A percentile compares a stretch with the other conserved stretches of the same genome.
These are phyloP conservation scores for Penicillium sp. DNA, from an alignment of 2,329 filamentous ascomycete genomes.

Conservation along the genomic window DNA sequence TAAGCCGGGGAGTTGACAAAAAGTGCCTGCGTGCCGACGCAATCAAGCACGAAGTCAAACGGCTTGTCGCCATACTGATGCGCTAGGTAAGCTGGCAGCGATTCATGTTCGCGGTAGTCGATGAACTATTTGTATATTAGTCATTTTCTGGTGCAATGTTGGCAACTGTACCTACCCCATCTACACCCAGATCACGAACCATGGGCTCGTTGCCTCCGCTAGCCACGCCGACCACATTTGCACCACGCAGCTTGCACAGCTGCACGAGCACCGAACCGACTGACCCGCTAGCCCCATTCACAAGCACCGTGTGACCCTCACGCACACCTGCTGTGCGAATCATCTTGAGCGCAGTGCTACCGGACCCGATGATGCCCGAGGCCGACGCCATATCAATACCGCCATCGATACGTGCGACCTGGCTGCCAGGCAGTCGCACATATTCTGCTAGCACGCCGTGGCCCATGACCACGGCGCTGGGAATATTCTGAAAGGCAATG, in stretches of 20 bases:
- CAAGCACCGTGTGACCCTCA: slow-evolving; percentile 15
- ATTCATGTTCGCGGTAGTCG: slow-evolving; percentile 11
- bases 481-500: slow-evolving; percentile 13
- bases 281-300: slow-evolving; percentile 22
- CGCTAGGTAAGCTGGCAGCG: slow-evolving; percentile 11
- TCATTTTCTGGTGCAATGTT: not conserved
- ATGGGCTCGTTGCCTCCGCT: slow-evolving; percentile 19
- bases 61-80: slow-evolving; percentile 12
- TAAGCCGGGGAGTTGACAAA: slow-evolving; percentile 18
- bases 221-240: slow-evolving; percentile 18
- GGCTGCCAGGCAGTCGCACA: slow-evolving; percentile 7
- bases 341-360: slow-evolving; percentile 19
- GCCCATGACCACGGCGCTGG: not conserved
- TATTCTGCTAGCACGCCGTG: slow-evolving; percentile 14
- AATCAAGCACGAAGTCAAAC: slow-evolving; percentile 22
- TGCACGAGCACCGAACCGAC: slow-evolving; percentile 20
- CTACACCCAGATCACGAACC: slow-evolving; percentile 18
- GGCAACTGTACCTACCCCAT: slow-evolving; percentile 11
- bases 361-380: slow-evolving; percentile 13
- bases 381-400: slow-evolving; percentile 15
- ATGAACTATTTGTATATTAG: slow-evolving; percentile 10
- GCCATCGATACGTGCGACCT: slow-evolving; percentile 4
- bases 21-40: slow-evolving; percentile 19
- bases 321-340: slow-evolving; percentile 17
- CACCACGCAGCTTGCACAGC: slow-evolving; percentile 17